Base-by-base conservation (phyloP, 495 filamentous ascomycete genomes). In the Penicillium bovifimosum region DNA sequence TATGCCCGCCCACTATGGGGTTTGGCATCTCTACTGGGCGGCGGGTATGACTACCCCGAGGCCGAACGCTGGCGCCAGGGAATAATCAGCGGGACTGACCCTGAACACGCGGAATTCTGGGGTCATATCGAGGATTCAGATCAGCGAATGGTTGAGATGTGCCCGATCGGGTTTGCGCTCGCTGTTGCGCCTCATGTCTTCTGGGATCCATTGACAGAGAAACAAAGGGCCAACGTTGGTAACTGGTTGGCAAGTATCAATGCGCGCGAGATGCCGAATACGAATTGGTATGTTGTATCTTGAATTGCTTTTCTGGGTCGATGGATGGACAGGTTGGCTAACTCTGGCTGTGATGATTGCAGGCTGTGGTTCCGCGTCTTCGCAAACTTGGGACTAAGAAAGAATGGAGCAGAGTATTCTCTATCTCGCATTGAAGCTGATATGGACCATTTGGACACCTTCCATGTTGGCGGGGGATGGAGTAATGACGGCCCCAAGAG, bases 91-190 rank as follows among this genome's bases (percentile, higher is more conserved):
- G 86, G 86, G 0, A 88, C 84, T 0, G 80, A 90, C 50, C 84
- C 84, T 1, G 69, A 77, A 34, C 74, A 73, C 54, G 70, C 76
- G 0, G 86, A 90, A 69, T 90, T 81, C 59, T 91, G 86, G 86
- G 86, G 86, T 5, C 78, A 79, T 33, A 82, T 85, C 47, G 74
- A 82, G 55, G 85, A 88, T 61, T 78, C 82, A 48, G 86, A 90
- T 55, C 86, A 90, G 73, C 73, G 87, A n/a, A 90, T 90, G 86
- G 87, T 90, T 16, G 87, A 90, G 64, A 88, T 89, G 79, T 89
- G 85, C 59, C 86, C 86, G 10, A 75, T 90, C 50, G 80, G 80
- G 9, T 87, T 78, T 50, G 77, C 83, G 31, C 65, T 87, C 52
- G 83, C 80, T 13, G 80, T 86, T 34, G 83, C 80, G 11, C 76